These are phyloP conservation scores for Chlamydomonas schloesseri DNA, from an alignment of 139 green algal genomes.

Conservation along the genomic window DNA sequence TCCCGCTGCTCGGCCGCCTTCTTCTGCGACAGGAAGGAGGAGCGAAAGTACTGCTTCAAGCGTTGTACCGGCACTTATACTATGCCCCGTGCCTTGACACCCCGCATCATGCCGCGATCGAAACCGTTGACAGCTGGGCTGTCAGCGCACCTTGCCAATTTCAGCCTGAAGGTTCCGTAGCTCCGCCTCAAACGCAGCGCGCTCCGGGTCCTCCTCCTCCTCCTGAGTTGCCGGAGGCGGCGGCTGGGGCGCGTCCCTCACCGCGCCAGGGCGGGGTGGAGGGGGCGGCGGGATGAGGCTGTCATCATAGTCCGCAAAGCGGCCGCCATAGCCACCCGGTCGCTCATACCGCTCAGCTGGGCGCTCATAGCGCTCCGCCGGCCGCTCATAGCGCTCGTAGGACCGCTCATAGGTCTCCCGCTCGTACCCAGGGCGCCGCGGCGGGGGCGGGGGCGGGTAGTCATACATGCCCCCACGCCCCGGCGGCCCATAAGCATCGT, in stretches of 20 bases:
- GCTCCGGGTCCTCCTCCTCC: conserved; percentile 41
- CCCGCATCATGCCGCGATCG: too few relatives aligned
- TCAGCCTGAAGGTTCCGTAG: conserved; percentile 38
- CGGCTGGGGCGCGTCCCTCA: background rate
- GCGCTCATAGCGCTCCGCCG: conserved; percentile 35
- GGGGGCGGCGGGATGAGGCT: conserved; percentile 40
- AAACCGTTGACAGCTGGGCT: too few relatives aligned
- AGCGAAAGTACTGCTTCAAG: too few relatives aligned
- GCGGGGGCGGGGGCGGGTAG: conserved; percentile 43
- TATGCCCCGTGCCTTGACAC: too few relatives aligned
- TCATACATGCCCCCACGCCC: conserved; percentile 5
- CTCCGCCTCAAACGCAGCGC: conserved; percentile 36
- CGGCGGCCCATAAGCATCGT: conserved; percentile 8
- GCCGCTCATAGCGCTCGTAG: conserved; percentile 37
- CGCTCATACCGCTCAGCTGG: background rate
- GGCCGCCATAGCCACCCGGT: background rate
- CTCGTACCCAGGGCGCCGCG: conserved; percentile 23
- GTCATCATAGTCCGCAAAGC: conserved; percentile 36
- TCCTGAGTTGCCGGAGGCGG: background rate
- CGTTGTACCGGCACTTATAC: too few relatives aligned
- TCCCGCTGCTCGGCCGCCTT: conserved; percentile 28
- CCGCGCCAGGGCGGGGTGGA: background rate
- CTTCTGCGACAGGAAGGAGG: too few relatives aligned
- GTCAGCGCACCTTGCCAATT: conserved; percentile 26
- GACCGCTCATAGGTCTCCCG: conserved; percentile 25